Conservation (phyloP, 768 basidiomycete species). For the Pisolithus tinctorius region DNA sequence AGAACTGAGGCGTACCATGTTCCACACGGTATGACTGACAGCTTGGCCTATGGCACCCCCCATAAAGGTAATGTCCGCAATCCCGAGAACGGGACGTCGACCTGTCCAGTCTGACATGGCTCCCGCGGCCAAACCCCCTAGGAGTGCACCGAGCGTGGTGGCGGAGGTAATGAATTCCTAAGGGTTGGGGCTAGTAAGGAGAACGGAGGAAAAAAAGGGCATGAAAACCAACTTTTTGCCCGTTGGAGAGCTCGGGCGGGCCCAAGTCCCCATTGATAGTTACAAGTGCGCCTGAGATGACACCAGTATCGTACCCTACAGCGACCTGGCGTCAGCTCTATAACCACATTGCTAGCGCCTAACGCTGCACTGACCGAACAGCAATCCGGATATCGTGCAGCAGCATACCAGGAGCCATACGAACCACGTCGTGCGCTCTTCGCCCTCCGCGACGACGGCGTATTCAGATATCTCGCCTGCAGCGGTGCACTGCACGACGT, state of each 20-base stretch:
- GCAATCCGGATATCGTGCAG: constrained; percentile 68
- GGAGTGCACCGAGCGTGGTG: constrained; percentile 69
- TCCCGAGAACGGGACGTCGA: constrained; percentile 53
- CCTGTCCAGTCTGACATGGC: constrained; percentile 67
- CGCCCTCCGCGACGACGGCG: constrained; percentile 55
- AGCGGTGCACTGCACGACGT: constrained; percentile 9
- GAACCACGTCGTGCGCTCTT: constrained; percentile 63
- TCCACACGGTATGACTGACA: constrained; percentile 60
- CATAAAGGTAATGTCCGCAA: constrained; percentile 70
- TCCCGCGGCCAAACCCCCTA: constrained; percentile 69
- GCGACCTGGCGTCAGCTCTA: background rate
- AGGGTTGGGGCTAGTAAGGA: background rate
- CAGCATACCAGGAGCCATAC: constrained; percentile 72
- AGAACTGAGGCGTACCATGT: constrained; percentile 43
- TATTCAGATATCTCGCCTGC: constrained; percentile 53
- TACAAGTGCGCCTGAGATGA: constrained; percentile 76
- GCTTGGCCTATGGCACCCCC: constrained; percentile 68
- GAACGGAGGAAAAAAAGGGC: background rate
- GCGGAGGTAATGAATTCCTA: constrained; percentile 78
- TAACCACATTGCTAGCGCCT: no score
- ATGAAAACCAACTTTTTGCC: constrained; percentile 47
- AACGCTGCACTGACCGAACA: constrained; percentile 51
- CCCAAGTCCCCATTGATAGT: constrained; percentile 65
- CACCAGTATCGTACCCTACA: constrained; percentile 74
- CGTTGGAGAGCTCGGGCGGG: constrained; percentile 45